Evolutionary conservation across 1,284 basidiomycete genomes (phyloP).

Genomic region (Retiboletus fuscus): DNA sequence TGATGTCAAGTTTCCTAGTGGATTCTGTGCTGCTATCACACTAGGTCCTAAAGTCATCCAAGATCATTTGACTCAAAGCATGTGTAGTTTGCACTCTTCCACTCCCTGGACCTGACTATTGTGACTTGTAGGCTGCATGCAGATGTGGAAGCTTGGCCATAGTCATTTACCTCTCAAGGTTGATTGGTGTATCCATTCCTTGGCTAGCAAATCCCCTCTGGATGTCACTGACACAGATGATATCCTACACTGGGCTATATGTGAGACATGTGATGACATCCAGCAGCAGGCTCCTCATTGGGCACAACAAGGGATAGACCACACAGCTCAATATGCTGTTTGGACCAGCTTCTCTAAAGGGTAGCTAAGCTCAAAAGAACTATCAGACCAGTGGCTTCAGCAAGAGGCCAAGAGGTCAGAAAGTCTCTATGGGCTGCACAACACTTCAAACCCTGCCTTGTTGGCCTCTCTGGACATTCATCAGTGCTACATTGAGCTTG

Average conservation of each 20-base stretch:
- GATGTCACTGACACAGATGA: constrained; percentile 46
- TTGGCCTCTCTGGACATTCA: constrained; percentile 41
- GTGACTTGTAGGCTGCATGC: constrained; percentile 58
- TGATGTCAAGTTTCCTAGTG: constrained; percentile 61
- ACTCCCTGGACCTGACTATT: not conserved
- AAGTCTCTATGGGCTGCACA: constrained; percentile 50
- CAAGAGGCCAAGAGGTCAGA: constrained; percentile 55
- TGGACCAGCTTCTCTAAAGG: constrained; percentile 44
- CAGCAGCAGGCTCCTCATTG: constrained; percentile 56
- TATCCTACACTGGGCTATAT: constrained; percentile 60
- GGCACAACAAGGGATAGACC: constrained; percentile 62
- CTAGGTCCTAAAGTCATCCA: constrained; percentile 67
- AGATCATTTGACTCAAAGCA: constrained; percentile 66
- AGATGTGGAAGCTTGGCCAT: constrained; percentile 62
- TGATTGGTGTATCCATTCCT: constrained; percentile 54
- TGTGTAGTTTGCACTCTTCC: constrained; percentile 13
- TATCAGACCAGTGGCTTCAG: constrained; percentile 52
- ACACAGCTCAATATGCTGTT: constrained; percentile 48
- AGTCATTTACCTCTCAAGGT: constrained; percentile 64
- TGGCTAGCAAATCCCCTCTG: constrained; percentile 24
- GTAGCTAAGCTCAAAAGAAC: constrained; percentile 14
- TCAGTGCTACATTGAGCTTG: constrained; percentile 47
- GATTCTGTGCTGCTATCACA: constrained; percentile 62
- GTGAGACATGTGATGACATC: constrained; percentile 59
- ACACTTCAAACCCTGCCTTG: not conserved